Conservation (phyloP, 2,329 filamentous ascomycete genomes). For the Sporothrix euskadiensis region DNA sequence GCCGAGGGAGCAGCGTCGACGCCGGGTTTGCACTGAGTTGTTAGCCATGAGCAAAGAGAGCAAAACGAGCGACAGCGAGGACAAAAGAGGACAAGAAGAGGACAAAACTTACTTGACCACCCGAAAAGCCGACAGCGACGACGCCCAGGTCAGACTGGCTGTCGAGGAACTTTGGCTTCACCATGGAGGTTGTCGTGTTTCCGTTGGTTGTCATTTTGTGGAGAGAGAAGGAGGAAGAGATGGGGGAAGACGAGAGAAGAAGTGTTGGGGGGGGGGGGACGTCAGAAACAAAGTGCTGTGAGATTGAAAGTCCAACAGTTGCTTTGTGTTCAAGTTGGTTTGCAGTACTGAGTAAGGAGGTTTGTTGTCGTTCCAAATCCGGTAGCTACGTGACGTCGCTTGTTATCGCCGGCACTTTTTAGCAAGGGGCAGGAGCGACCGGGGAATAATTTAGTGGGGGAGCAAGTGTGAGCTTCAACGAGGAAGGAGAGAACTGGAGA, state of each 20-base stretch:
- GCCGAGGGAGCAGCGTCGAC: constrained; percentile 89
- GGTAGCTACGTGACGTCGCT: constrained; percentile 9
- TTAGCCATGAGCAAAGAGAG: constrained; percentile 9
- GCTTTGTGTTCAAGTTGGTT: neutral
- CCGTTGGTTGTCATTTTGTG: neutral
- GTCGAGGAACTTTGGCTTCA: constrained; percentile 73
- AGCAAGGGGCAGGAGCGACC: constrained; percentile 17
- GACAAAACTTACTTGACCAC: constrained; percentile 71
- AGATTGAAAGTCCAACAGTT: no score
- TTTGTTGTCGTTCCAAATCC: constrained; percentile 3
- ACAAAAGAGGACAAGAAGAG: neutral
- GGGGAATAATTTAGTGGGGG: neutral
- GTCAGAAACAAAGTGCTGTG: neutral
- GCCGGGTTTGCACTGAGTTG: constrained; percentile 74
- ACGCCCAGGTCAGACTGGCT: constrained; percentile 80
- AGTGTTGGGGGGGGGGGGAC: neutral
- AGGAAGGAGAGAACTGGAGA: neutral
- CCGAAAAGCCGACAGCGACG: constrained; percentile 93
- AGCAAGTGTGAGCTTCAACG: neutral
- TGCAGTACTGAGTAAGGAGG: constrained; percentile 4
- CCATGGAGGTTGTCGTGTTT: constrained; percentile 56
- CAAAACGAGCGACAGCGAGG: neutral
- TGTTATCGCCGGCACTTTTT: constrained; percentile 8
- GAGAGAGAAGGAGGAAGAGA: neutral
- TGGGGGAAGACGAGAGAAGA: no score